phyloP scores from a whole-genome alignment of 2,329 filamentous ascomycete species.

The Beauveria australis region DNA sequence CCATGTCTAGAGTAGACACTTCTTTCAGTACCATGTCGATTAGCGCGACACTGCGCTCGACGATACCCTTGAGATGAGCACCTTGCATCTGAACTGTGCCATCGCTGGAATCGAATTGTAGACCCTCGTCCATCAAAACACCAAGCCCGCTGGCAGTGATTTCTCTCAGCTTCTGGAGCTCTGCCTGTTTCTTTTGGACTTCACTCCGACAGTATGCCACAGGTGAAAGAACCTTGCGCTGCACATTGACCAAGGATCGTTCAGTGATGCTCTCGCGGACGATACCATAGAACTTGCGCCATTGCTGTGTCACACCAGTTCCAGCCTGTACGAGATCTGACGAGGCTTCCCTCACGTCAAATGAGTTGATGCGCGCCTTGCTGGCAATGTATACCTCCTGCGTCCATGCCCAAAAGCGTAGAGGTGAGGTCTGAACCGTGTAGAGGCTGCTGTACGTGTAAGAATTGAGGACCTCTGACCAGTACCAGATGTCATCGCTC shows the following conservation, averaged over 20 bases:
- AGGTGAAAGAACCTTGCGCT: slow-evolving; percentile 66
- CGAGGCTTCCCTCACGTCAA: slow-evolving; percentile 22
- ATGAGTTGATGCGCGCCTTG: slow-evolving; percentile 32
- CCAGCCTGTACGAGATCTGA: slow-evolving; percentile 27
- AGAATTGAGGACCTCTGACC: slow-evolving; percentile 80
- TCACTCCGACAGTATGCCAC: slow-evolving; percentile 68
- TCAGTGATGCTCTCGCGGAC: slow-evolving; percentile 69
- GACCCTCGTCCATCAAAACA: slow-evolving; percentile 76
- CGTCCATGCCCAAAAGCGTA: slow-evolving; percentile 64
- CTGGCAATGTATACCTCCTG: slow-evolving; percentile 62
- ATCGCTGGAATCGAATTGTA: slow-evolving; percentile 57
- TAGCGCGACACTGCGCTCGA: slow-evolving; percentile 72
- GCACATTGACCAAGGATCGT: slow-evolving; percentile 61
- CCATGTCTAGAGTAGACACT: slow-evolving; percentile 54
- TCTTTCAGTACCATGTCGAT: slow-evolving; percentile 80
- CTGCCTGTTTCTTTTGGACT: slow-evolving; percentile 64
- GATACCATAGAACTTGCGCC: slow-evolving; percentile 69
- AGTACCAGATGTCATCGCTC: slow-evolving; percentile 87
- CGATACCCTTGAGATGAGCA: slow-evolving; percentile 57
- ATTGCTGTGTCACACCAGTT: slow-evolving; percentile 40
- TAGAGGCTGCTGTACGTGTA: slow-evolving; percentile 74
- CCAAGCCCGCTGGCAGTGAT: slow-evolving; percentile 82
- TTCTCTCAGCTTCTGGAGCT: slow-evolving; percentile 63
- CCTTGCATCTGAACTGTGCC: slow-evolving; percentile 45
- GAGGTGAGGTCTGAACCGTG: slow-evolving; percentile 75